Evolutionary conservation across 2,329 filamentous ascomycete genomes (phyloP).

Genomic region (Didymella pomorum): DNA sequence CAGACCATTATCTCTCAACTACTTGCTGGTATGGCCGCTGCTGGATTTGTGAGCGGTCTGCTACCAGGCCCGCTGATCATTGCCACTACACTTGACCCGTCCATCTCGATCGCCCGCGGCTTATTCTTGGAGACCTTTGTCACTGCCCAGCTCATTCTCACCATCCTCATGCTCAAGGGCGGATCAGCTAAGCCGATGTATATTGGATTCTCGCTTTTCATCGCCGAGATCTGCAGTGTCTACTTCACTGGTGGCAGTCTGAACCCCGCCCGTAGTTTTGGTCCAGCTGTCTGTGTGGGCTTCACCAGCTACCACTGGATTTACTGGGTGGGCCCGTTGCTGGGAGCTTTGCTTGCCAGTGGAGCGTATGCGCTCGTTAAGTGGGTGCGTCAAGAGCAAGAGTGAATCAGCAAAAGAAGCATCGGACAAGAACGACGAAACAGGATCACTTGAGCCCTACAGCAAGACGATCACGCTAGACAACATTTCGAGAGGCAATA

Average conservation of each 20-base stretch:
- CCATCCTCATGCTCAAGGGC: slow-evolving; percentile 66
- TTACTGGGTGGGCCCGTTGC: slow-evolving; percentile 55
- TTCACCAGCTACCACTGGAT: slow-evolving; percentile 53
- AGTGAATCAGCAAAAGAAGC: neutral
- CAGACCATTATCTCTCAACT: slow-evolving; percentile 41
- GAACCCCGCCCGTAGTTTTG: slow-evolving; percentile 58
- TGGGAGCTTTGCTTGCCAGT: slow-evolving; percentile 55
- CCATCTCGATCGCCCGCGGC: slow-evolving; percentile 37
- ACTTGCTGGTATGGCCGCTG: slow-evolving; percentile 41
- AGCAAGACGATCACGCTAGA: neutral
- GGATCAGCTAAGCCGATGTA: slow-evolving; percentile 70
- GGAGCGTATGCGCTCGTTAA: slow-evolving; percentile 58
- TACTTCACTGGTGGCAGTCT: slow-evolving; percentile 57
- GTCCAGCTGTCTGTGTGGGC: slow-evolving; percentile 51
- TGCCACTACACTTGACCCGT: slow-evolving; percentile 31
- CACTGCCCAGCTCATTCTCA: slow-evolving; percentile 47
- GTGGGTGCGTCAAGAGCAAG: slow-evolving; percentile 21
- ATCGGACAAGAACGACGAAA: neutral
- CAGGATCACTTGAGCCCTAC: neutral
- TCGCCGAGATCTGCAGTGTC: slow-evolving; percentile 61
- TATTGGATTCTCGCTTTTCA: slow-evolving; percentile 74
- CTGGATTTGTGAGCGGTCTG: slow-evolving; percentile 39
- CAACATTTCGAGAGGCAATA: neutral
- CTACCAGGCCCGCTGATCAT: slow-evolving; percentile 42
- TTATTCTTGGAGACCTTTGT: slow-evolving; percentile 44